Percentiles rank a stretch among this genome's conserved stretches.
These are phyloP conservation scores for Phascolomyces articulosus DNA, from an alignment of 371 early-diverging fungal species.

Conservation along the genomic window DNA sequence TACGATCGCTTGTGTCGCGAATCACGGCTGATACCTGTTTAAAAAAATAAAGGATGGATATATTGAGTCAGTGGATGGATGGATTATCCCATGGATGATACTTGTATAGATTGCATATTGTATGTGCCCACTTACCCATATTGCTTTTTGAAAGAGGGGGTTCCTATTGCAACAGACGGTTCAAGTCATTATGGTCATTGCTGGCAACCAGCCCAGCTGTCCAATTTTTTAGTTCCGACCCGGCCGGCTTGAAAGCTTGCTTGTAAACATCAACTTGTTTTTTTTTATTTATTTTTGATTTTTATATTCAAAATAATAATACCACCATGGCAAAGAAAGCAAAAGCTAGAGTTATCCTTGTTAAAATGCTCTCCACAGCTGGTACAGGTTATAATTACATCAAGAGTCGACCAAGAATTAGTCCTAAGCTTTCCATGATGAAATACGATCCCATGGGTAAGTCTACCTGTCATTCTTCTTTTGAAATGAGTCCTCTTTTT, in stretches of 20 bases:
- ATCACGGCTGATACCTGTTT: slow-evolving; percentile 23
- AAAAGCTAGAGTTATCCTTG: slow-evolving; percentile 83
- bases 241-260: too few relatives aligned
- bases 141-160: slow-evolving; percentile 5
- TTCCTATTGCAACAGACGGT: neutral
- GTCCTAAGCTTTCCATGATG: slow-evolving; percentile 78
- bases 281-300: neutral
- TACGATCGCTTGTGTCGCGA: slow-evolving; percentile 19
- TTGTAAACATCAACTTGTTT: neutral
- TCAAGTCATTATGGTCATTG: neutral
- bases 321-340: slow-evolving; percentile 77
- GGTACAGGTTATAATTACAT: slow-evolving; percentile 86
- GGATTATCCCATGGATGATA: slow-evolving; percentile 1
- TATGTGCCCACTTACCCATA: slow-evolving; percentile 1
- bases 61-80: neutral
- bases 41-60: slow-evolving; percentile 5
- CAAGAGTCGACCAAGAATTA: slow-evolving; percentile 74
- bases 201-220: neutral
- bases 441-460: slow-evolving; percentile 83
- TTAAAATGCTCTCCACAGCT: slow-evolving; percentile 78
- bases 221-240: neutral
- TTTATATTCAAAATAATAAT: neutral
- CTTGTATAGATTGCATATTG: neutral
- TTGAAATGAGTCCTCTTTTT: neutral
- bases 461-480: slow-evolving; percentile 1